Evolutionary conservation across 257 asterid species (phyloP).

Genomic region (Ilex asprella): DNA sequence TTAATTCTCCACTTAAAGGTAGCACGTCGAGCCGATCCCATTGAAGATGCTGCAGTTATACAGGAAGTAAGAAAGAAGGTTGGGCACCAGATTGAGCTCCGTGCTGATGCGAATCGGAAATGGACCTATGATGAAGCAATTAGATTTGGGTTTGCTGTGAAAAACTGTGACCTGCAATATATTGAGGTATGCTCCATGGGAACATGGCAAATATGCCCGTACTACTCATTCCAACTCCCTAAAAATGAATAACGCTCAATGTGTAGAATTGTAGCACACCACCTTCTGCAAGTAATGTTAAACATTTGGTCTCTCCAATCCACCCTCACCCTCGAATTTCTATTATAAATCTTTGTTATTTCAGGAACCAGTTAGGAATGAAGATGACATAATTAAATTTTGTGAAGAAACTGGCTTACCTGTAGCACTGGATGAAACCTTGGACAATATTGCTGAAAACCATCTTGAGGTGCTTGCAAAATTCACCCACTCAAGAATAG

Average conservation of each 20-base stretch:
- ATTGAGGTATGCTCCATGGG: conserved; percentile 58
- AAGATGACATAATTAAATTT: conserved; percentile 69
- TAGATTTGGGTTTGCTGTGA: conserved; percentile 61
- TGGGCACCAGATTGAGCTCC: conserved; percentile 57
- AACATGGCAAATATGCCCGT: too few relatives aligned
- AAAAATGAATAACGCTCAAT: too few relatives aligned
- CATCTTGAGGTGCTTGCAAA: conserved; percentile 55
- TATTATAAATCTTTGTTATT: conserved; percentile 10
- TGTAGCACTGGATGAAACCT: conserved; percentile 92
- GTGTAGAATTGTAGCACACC: too few relatives aligned
- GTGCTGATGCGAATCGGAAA: conserved; percentile 85
- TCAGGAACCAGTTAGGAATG: conserved; percentile 83
- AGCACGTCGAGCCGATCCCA: conserved; percentile 67
- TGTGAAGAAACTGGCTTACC: conserved; percentile 79
- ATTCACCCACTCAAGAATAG: conserved; percentile 63
- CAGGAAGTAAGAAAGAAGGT: conserved; percentile 75
- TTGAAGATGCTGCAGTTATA: conserved; percentile 71
- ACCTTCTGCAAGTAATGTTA: too few relatives aligned
- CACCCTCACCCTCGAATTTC: background rate
- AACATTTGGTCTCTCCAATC: too few relatives aligned
- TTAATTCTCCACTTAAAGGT: conserved; percentile 37
- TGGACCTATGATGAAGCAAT: conserved; percentile 78
- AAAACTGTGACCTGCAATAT: conserved; percentile 67
- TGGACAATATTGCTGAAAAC: conserved; percentile 41
- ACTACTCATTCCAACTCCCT: too few relatives aligned